A percentile compares a stretch with the other conserved stretches of the same genome.
Evolutionary conservation across 1,139 yeast genomes (phyloP).

Genomic region (Hemisphaericaspora lyxosophila): DNA sequence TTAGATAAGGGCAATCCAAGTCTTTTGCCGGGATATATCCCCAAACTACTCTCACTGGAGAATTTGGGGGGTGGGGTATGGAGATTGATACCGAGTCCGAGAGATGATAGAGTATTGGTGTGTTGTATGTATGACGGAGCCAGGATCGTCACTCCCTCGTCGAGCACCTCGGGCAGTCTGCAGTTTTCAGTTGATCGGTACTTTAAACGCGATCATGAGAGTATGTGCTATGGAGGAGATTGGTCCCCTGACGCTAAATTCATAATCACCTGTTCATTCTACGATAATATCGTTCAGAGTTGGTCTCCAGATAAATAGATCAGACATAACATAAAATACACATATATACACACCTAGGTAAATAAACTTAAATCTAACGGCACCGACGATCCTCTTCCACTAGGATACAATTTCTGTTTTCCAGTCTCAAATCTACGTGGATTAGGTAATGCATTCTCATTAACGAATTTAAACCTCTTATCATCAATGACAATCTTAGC

Average conservation of each 20-base stretch:
- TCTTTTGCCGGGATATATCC: slow-evolving; percentile 49
- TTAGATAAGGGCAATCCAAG: slow-evolving; percentile 37
- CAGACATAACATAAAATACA: slow-evolving; percentile 5
- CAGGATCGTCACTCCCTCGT: slow-evolving; percentile 47
- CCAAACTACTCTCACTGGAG: slow-evolving; percentile 39
- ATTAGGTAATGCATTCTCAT: slow-evolving; percentile 70
- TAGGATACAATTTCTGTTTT: slow-evolving; percentile 81
- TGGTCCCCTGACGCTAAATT: slow-evolving; percentile 56
- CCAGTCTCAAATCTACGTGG: slow-evolving; percentile 66
- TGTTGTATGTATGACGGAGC: slow-evolving; percentile 99
- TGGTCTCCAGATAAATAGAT: slow-evolving; percentile 48
- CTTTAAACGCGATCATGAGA: slow-evolving; percentile 72
- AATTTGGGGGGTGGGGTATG: slow-evolving; percentile 93
- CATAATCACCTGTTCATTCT: slow-evolving; percentile 84
- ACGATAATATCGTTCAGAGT: slow-evolving; percentile 75
- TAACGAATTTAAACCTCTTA: slow-evolving; percentile 74
- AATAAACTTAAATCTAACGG: slow-evolving; percentile 65
- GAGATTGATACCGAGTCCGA: slow-evolving; percentile 72
- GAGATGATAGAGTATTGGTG: slow-evolving; percentile 53
- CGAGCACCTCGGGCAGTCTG: slow-evolving; percentile 27
- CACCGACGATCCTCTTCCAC: slow-evolving; percentile 94
- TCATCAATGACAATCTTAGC: slow-evolving; percentile 52
- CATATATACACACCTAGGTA: slow-evolving; percentile 9
- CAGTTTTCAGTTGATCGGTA: slow-evolving; percentile 47
- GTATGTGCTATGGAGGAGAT: slow-evolving; percentile 96